Evolutionary conservation across 1,284 basidiomycete species (phyloP).

Genomic region (Cutaneotrichosporon cavernicola): DNA sequence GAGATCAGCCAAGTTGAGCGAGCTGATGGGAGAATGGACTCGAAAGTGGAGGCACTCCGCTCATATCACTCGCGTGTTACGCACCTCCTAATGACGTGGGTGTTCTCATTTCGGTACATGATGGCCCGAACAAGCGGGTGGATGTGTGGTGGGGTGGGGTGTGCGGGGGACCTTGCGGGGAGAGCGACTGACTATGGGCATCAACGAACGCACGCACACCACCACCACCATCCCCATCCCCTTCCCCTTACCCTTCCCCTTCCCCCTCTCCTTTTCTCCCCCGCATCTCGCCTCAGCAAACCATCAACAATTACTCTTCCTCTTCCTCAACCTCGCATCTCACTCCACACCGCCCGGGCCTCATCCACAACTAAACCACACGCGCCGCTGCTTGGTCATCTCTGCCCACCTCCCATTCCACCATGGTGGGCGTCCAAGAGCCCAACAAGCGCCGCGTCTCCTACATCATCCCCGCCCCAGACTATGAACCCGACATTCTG

Average conservation of each 20-base stretch:
- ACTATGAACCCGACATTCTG: constrained; percentile 58
- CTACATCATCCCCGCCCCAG: constrained; percentile 77
- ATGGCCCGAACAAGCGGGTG: not conserved
- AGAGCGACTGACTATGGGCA: not conserved
- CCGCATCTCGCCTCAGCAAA: not conserved
- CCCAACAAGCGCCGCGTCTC: constrained; percentile 63
- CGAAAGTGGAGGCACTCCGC: constrained; percentile 15
- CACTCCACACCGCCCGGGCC: not conserved
- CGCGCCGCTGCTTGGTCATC: not conserved
- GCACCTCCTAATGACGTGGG: too few relatives aligned
- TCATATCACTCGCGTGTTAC: not conserved
- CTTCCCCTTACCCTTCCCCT: not conserved
- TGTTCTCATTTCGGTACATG: too few relatives aligned
- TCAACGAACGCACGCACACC: not conserved
- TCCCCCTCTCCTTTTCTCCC: not conserved
- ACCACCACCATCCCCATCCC: not conserved
- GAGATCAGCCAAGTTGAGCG: not conserved
- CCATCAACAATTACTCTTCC: too few relatives aligned
- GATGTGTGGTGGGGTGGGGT: not conserved
- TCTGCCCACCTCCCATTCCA: not conserved
- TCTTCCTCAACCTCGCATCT: not conserved
- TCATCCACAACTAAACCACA: not conserved
- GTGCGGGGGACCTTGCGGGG: not conserved
- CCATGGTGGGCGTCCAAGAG: constrained; percentile 26
- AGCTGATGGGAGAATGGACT: constrained; percentile 1